Percentiles rank a stretch among this genome's conserved stretches.
phyloP scores from a whole-genome alignment of 768 basidiomycete genomes.

The Leucosporidium yakuticum region DNA sequence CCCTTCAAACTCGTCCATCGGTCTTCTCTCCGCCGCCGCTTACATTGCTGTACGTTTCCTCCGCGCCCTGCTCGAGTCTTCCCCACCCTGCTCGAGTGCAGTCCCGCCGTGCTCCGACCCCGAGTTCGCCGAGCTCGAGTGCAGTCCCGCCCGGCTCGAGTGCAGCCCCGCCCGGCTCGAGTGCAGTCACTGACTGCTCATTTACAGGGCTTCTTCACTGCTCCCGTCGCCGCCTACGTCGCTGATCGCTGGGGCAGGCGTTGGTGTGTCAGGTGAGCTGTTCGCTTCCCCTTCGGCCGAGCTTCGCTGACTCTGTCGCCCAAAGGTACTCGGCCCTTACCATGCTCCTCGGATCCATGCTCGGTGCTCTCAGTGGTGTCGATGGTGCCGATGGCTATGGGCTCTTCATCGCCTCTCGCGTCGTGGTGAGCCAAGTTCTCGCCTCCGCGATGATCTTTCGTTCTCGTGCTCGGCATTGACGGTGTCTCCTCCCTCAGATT shows the following conservation, averaged over 20 bases:
- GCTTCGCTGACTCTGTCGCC: not conserved
- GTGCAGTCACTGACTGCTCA: not conserved
- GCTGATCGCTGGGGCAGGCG: conserved; percentile 9
- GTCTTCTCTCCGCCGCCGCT: conserved; percentile 6
- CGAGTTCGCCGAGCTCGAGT: too few species aligned
- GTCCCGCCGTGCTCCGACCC: too few species aligned
- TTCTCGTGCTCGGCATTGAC: not conserved
- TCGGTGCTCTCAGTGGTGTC: conserved; percentile 2
- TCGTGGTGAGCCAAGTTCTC: not conserved
- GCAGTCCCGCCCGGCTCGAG: too few species aligned
- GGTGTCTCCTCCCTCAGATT: not conserved
- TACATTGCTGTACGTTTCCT: conserved; percentile 6
- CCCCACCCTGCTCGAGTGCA: too few species aligned
- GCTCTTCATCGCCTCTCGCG: not conserved
- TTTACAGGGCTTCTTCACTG: conserved; percentile 3
- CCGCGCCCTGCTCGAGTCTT: not conserved
- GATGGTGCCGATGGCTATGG: not conserved
- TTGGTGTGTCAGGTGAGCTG: not conserved
- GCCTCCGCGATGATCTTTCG: not conserved
- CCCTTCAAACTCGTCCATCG: not conserved
- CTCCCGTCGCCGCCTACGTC: conserved; percentile 13
- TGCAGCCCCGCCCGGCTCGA: too few species aligned
- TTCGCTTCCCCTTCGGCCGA: not conserved
- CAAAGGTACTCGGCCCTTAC: not conserved
- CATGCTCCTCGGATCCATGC: conserved; percentile 1